These are phyloP conservation scores for Sporothrix luriei DNA, from an alignment of 2,329 filamentous ascomycete species.

Conservation along the genomic window DNA sequence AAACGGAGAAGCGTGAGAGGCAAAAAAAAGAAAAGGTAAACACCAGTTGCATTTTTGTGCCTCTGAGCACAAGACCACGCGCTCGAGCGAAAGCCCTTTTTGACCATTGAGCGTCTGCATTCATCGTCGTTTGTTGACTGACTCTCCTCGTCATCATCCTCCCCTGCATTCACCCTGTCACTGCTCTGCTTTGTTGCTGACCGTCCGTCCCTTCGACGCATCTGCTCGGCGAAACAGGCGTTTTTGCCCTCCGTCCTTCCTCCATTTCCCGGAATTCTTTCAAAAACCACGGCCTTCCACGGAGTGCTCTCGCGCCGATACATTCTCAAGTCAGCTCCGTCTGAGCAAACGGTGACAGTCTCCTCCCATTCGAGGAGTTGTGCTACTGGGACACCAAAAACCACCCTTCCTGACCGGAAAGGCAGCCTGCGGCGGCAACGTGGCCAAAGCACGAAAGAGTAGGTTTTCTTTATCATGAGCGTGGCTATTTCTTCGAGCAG, in stretches of 20 bases:
- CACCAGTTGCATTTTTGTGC: not conserved
- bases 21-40: constrained; percentile 14
- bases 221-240: not conserved
- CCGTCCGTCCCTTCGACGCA: not conserved
- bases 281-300: not conserved
- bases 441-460: not conserved
- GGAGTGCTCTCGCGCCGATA: not conserved
- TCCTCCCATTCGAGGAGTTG: not conserved
- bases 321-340: not conserved
- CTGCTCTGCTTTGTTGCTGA: not conserved
- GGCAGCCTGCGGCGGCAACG: too few species aligned
- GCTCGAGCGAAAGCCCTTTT: not conserved
- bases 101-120: not conserved
- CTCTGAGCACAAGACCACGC: not conserved
- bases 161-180: not conserved
- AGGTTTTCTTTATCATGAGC: not conserved
- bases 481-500: not conserved
- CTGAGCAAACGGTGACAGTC: not conserved
- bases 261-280: not conserved
- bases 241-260: not conserved
- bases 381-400: not conserved
- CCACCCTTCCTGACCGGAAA: not conserved
- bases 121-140: not conserved
- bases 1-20: not conserved
- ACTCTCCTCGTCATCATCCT: not conserved